Percentiles rank a stretch among this genome's conserved stretches.
These are phyloP conservation scores for Hypoxylon intermedium DNA, from an alignment of 495 filamentous ascomycete genomes.

Conservation along the genomic window DNA sequence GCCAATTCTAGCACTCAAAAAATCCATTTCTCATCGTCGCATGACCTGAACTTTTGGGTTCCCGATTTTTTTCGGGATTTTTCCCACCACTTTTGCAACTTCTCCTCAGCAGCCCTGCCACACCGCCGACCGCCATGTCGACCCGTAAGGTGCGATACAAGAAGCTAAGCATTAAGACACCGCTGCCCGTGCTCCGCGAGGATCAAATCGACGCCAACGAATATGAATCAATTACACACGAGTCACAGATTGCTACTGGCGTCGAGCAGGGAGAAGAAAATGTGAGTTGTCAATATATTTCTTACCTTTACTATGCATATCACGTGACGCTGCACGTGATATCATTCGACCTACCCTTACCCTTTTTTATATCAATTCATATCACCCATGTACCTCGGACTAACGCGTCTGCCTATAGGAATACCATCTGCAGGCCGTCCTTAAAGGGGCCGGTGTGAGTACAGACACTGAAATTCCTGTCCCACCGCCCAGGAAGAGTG, in stretches of 20 bases:
- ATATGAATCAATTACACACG: conserved; percentile 61
- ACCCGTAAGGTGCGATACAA: conserved; percentile 81
- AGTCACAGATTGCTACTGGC: conserved; percentile 85
- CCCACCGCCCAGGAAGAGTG: conserved; percentile 77
- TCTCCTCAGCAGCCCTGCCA: conserved; percentile 47
- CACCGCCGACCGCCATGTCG: conserved; percentile 64
- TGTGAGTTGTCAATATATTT: conserved; percentile 68
- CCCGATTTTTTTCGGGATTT: conserved; percentile 56
- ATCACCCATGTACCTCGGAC: conserved; percentile 34
- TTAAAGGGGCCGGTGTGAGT: conserved; percentile 74
- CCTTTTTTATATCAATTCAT: conserved; percentile 21
- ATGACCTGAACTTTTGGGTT: conserved; percentile 60
- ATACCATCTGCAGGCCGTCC: conserved; percentile 95
- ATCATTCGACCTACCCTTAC: conserved; percentile 7
- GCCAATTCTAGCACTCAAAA: conserved; percentile 60
- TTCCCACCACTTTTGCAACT: conserved; percentile 52
- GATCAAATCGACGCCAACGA: conserved; percentile 82
- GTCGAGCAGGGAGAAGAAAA: conserved; percentile 97
- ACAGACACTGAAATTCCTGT: conserved; percentile 85
- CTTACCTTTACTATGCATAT: conserved; percentile 51
- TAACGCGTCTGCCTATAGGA: conserved; percentile 67
- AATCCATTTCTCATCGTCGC: conserved; percentile 61
- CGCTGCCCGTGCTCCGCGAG: conserved; percentile 84
- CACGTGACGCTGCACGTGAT: conserved; percentile 65
- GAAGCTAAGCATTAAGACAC: conserved; percentile 89